Evolutionary conservation across 228 moss, liverwort and hornwort genomes (phyloP), one percentile per base, ranked within the genome.

Genomic region (Sphagnum fallax): DNA sequence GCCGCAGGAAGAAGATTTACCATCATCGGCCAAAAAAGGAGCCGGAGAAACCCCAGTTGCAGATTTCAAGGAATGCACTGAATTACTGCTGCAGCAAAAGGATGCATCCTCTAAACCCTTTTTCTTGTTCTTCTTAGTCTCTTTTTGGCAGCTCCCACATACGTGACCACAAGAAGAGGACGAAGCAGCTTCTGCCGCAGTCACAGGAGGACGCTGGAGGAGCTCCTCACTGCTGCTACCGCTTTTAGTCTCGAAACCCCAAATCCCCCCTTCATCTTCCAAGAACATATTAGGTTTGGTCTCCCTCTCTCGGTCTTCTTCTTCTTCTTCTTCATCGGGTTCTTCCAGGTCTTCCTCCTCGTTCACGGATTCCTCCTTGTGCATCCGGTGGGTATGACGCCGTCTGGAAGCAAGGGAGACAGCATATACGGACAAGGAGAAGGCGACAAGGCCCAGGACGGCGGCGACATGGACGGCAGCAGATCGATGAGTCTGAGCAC

Each of bases 201-300:
- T 74, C 64, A 62, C 69, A 32, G 32, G 32, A 32, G 32, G 32
- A 3, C 32, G 32, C 32, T 32, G 32, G 32, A 32, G 5, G 67
- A 64, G 47, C 69, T 55, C 16, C 61, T 5, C 57, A 69, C 32
- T 48, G 16, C 72, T 63, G 48, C 75, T 79, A 47, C 64, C 75
- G n/a, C 75, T 76, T 48, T 72, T 65, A 5, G 52, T 13, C 32
- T 72, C 71, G 61, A 81, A 69, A 4, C 87, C 76, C 75, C 80
- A 53, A 68, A 85, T 51, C 51, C 74, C 79, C 50, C 81, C 86
- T 69, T 88, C 86, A 16, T 88, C 86, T 67, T 90, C 88, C 5
- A 91, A 64, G 58, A 86, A 85, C 16, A 90, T 91, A 15, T 77
- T 81, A 6, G 78, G 63, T 50, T 65, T 66, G 12, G 8, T 49